A percentile compares a stretch with the other conserved stretches of the same genome.
Conservation (phyloP, 2,329 filamentous ascomycete genomes). For the Colletotrichum sp. region DNA sequence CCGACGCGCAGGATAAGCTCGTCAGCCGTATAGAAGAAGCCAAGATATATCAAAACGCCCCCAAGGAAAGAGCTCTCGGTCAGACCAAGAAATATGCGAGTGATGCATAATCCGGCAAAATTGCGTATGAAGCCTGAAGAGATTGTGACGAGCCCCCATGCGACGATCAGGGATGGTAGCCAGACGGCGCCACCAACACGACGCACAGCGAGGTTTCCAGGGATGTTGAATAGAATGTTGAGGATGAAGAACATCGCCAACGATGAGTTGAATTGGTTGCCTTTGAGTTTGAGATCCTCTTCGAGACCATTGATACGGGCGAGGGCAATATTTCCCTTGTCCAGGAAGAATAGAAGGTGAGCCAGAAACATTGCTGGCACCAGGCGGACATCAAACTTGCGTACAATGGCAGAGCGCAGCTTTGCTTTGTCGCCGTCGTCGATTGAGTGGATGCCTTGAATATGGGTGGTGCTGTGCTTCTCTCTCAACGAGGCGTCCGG, state of each 20-base stretch:
- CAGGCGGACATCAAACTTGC: slow-evolving; percentile 19
- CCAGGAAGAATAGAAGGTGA: slow-evolving; percentile 21
- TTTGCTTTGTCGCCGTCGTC: not conserved
- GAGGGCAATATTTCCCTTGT: slow-evolving; percentile 22
- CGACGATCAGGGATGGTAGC: slow-evolving; percentile 23
- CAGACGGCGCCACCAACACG: slow-evolving; percentile 25
- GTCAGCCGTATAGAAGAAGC: slow-evolving; percentile 28
- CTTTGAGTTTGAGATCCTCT: not conserved
- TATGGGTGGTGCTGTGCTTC: not conserved
- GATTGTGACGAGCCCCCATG: slow-evolving; percentile 26
- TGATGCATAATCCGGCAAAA: slow-evolving; percentile 24
- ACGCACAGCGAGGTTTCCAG: slow-evolving; percentile 27
- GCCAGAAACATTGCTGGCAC: slow-evolving; percentile 17
- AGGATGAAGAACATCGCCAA: slow-evolving; percentile 27
- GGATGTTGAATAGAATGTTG: slow-evolving; percentile 28
- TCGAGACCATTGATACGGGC: slow-evolving; percentile 24
- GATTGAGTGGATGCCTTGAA: not conserved
- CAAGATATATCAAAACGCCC: slow-evolving; percentile 28
- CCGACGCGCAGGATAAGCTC: slow-evolving; percentile 27
- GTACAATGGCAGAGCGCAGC: not conserved
- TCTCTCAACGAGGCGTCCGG: not conserved
- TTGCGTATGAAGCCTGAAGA: slow-evolving; percentile 26
- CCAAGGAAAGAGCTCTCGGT: slow-evolving; percentile 28
- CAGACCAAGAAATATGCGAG: slow-evolving; percentile 26
- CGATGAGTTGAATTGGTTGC: slow-evolving; percentile 24